Base-by-base conservation (phyloP, 2,329 filamentous ascomycete species). In the Blumeria hordei region DNA sequence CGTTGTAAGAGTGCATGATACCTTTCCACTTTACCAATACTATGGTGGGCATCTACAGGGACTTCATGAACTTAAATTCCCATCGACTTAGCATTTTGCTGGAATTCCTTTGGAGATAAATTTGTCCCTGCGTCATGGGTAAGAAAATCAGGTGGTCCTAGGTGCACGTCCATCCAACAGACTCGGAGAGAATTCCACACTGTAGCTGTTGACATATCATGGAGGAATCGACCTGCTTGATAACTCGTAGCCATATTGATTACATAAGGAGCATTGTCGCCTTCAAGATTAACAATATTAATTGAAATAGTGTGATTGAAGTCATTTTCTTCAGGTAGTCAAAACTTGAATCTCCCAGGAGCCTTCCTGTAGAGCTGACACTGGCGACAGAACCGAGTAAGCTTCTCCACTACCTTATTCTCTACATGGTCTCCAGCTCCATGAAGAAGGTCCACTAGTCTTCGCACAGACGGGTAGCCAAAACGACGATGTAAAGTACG, bases 71-170 rank as follows among this genome's bases (percentile, higher is more conserved):
- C 14, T 1, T 34, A 14, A n/a, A 36, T 54, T 28, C 53, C 45
- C 16, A 57, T 52, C 5, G 10, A 51, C n/a, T 16, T 47, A 2
- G 43, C 47, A 21, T 37, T 33, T 10, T 55, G 18, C 3, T 41
- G 36, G 34, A 58, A 57, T 39, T 58, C 49, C 35, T 47, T 54
- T 35, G 28, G 53, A 8, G 55, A 36, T 18, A 55, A 54, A 21
- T 56, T 58, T 33, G 53, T 55, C 16, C 45, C 55, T 34, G 45
- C n/a, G n/a, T n/a, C n/a, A n/a, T n/a, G n/a, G n/a, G n/a, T n/a
- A n/a, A n/a, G n/a, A n/a, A n/a, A n/a, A 33, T 57, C 54, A 12
- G 28, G 54, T 1, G 41, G 57, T 8, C 53, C 47, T 21, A 55
- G 28, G 43, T 58, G 56, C 2, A 32, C 51, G 16, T 58, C 44